These are phyloP conservation scores for Thelonectria rubi DNA, from an alignment of 2,329 filamentous ascomycete genomes.

Conservation along the genomic window DNA sequence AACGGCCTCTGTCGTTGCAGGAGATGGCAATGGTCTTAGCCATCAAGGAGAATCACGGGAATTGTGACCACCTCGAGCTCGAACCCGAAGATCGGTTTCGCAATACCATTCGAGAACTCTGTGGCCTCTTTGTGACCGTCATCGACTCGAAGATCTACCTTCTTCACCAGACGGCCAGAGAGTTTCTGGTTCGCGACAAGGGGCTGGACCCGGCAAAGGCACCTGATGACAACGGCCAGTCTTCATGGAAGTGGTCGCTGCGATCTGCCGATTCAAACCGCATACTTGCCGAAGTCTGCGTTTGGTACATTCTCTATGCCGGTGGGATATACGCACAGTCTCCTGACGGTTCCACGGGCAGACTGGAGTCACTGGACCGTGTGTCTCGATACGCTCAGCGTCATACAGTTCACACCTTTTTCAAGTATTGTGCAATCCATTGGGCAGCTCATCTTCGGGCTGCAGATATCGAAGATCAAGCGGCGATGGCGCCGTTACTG, in stretches of 20 bases:
- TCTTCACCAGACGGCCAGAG: conserved; percentile 11
- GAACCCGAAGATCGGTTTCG: background rate
- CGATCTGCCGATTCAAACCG: background rate
- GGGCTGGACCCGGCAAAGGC: background rate
- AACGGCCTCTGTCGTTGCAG: background rate
- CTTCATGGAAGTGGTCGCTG: conserved; percentile 4
- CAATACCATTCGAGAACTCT: background rate
- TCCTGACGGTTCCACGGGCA: no score
- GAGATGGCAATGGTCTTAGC: background rate
- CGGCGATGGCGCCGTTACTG: no score
- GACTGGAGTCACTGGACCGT: no score
- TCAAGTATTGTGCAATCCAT: no score
- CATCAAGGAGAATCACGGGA: background rate
- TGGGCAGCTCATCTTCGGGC: no score
- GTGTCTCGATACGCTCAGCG: no score
- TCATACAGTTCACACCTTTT: no score
- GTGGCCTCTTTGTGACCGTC: background rate
- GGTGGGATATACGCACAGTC: background rate
- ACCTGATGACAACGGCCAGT: no score
- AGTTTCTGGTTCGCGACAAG: conserved; percentile 2
- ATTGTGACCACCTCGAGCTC: background rate
- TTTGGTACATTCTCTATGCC: background rate
- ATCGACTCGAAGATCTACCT: conserved; percentile 9
- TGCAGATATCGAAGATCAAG: no score
- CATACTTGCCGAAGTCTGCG: background rate